These are phyloP conservation scores for Yamadazyma takamatsuzukensis DNA, from an alignment of 805 yeast genomes.

Conservation along the genomic window DNA sequence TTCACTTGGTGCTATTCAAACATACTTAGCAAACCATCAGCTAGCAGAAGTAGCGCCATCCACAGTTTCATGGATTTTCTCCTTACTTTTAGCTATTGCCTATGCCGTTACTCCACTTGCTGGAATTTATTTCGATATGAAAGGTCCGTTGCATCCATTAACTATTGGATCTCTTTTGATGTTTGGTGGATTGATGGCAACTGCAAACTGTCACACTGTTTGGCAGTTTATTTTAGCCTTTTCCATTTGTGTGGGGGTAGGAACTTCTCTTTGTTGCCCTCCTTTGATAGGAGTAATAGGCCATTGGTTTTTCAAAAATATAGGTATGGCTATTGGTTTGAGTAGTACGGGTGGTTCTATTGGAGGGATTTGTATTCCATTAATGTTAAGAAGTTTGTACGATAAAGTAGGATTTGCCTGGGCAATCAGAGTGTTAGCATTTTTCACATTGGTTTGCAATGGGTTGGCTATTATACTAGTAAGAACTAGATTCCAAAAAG, in stretches of 20 bases:
- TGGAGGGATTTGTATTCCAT: constrained; percentile 63
- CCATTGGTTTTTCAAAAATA: constrained; percentile 62
- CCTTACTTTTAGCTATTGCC: constrained; percentile 30
- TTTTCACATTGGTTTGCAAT: constrained; percentile 26
- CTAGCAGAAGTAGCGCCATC: constrained; percentile 23
- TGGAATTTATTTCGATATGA: constrained; percentile 61
- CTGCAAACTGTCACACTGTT: constrained; percentile 47
- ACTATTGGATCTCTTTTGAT: constrained; percentile 39
- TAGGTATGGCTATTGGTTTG: constrained; percentile 47
- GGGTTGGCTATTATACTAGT: constrained; percentile 21
- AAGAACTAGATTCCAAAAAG: constrained; percentile 20
- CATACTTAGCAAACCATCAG: constrained; percentile 36
- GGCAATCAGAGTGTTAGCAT: constrained; percentile 51
- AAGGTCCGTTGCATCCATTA: constrained; percentile 52
- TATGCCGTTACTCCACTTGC: constrained; percentile 32
- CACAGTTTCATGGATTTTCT: constrained; percentile 38
- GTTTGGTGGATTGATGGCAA: constrained; percentile 49
- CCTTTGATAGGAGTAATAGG: constrained; percentile 61
- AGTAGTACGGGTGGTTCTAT: constrained; percentile 66
- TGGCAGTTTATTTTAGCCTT: constrained; percentile 59
- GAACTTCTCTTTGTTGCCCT: constrained; percentile 56
- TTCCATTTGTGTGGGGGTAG: constrained; percentile 46
- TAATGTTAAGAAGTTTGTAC: constrained; percentile 45
- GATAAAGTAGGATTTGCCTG: constrained; percentile 53
- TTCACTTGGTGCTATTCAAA: constrained; percentile 37